A percentile compares a stretch with the other conserved stretches of the same genome.
phyloP scores from a whole-genome alignment of 73 alveolate species.

The Paramecium pentaurelia region DNA sequence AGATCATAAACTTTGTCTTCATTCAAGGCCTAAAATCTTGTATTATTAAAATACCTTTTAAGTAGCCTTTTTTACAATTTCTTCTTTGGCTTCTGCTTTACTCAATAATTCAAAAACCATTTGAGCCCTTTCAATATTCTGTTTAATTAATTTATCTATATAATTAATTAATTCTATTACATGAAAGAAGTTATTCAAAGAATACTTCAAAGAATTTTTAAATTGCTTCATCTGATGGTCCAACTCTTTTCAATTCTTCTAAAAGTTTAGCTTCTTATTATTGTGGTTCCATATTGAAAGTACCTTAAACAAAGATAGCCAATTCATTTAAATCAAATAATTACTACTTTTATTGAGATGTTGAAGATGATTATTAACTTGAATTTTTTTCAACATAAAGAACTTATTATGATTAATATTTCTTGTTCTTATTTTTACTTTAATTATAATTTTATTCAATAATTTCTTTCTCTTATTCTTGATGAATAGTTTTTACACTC shows the following conservation, averaged over 20 bases:
- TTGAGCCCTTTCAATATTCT: background rate
- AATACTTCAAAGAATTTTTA: background rate
- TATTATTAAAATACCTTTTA: background rate
- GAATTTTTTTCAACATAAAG: constrained; percentile 2
- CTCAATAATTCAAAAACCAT: background rate
- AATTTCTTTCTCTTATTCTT: background rate
- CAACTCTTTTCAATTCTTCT: constrained; percentile 14
- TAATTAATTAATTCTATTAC: background rate
- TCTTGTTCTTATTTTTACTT: background rate
- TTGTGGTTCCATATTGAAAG: background rate
- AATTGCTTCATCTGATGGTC: background rate
- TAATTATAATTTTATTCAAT: background rate
- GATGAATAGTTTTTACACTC: background rate
- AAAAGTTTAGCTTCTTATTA: background rate
- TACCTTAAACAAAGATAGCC: background rate
- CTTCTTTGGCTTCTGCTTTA: background rate
- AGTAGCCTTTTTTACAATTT: background rate
- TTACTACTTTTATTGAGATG: background rate
- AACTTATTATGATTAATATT: background rate
- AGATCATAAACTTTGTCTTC: background rate
- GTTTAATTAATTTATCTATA: background rate
- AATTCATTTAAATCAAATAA: background rate
- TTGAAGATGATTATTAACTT: background rate
- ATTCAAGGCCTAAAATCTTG: background rate
- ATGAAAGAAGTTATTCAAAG: background rate